Conservation (phyloP, 495 filamentous ascomycete genomes). For the Amniculicola lignicola region DNA sequence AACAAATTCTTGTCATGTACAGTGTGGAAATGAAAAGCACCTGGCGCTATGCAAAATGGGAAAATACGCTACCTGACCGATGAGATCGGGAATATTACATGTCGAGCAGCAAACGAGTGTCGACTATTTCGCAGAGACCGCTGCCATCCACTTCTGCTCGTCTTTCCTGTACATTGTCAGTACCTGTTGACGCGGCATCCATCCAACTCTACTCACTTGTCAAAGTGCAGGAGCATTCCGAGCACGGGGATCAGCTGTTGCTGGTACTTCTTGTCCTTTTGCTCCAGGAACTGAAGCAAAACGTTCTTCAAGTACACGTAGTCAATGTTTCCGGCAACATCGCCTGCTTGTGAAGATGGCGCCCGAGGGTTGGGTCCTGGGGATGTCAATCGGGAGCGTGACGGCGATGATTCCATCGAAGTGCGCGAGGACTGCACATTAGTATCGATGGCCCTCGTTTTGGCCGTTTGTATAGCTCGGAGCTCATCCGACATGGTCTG, state of each 20-base stretch:
- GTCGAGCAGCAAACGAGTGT: background rate
- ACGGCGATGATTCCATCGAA: slow-evolving; percentile 45
- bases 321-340: slow-evolving; percentile 55
- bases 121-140: slow-evolving; percentile 57
- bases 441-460: slow-evolving; percentile 42
- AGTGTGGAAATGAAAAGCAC: too few relatives aligned
- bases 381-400: slow-evolving; percentile 56
- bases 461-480: slow-evolving; percentile 41
- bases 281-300: slow-evolving; percentile 88
- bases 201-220: slow-evolving; percentile 60
- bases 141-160: slow-evolving; percentile 85
- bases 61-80: background rate
- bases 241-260: slow-evolving; percentile 88
- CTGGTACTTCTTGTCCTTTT: slow-evolving; percentile 86
- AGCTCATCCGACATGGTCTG: slow-evolving; percentile 51
- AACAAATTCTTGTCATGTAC: too few relatives aligned
- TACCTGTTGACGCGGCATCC: background rate
- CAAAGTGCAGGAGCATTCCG: slow-evolving; percentile 86
- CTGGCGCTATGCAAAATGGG: slow-evolving; percentile 19
- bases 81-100: background rate
- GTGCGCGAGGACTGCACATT: slow-evolving; percentile 57
- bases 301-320: slow-evolving; percentile 94
- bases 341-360: slow-evolving; percentile 43
- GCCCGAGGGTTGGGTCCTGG: slow-evolving; percentile 36
- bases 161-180: slow-evolving; percentile 57